Evolutionary conservation across 2,329 filamentous ascomycete species (phyloP), one percentile per base, ranked within the genome.

Genomic region (Aspergillus sp.): DNA sequence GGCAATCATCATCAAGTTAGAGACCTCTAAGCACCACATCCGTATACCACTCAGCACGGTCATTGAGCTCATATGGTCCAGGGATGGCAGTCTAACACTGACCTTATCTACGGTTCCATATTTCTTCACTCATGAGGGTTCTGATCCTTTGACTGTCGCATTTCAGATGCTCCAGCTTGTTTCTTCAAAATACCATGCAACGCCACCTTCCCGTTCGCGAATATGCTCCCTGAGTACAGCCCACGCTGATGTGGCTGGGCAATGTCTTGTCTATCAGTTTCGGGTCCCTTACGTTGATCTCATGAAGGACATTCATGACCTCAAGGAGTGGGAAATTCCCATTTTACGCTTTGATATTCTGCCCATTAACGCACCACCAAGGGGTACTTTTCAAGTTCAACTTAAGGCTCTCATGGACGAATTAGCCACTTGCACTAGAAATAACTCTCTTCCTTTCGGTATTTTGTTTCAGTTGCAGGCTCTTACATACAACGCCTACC

Each of bases 381-480:
- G 8, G 3, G 15, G 19, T 10, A 15, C 41, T 4, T 59, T 65
- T 15, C 17, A 51, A 0, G 8, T 17, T 11, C 49, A 61, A 3
- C 23, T 63, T 10, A 51, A 5, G 15, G 10, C n/a, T 3, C 56
- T 67, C 6, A 63, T 39, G 85, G 42, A 74, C 76, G 19, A 64
- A 66, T 6, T 71, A 70, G 7, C 65, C 79, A 10, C 66, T 54
- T 66, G 73, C 66, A 64, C 74, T 15, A 54, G 66, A 1, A 71
- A 72, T 49, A 57, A 71, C 23, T 55, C 62, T 2, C 66, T 85
- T 59, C 76, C 84, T 3, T 90, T 86, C 63, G 70, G 76, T 0
- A 66, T 87, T 0, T 75, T 85, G 3, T 89, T 86, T 66, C 87
- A 90, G 64, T 75, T 90, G 2, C 83, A 89, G 53, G 82, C 81